These are phyloP conservation scores for Malania oleifera DNA, from an alignment of 164 flowering plant genomes.

Conservation along the genomic window DNA sequence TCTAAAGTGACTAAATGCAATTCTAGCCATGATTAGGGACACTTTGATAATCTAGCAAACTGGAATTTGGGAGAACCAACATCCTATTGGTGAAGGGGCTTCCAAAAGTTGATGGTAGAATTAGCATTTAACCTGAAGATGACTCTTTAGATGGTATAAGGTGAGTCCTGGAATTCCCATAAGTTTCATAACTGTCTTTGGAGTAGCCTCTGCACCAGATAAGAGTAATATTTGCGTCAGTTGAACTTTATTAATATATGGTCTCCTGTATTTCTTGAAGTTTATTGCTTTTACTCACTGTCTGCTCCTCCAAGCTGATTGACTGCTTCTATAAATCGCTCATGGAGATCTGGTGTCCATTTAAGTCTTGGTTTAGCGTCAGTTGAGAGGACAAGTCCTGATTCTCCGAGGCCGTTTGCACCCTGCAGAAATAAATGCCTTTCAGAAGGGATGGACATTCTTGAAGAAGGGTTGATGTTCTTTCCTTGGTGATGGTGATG, in stretches of 20 bases:
- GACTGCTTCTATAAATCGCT: constrained; percentile 83
- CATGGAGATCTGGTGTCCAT: constrained; percentile 96
- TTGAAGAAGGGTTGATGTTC: constrained; percentile 44
- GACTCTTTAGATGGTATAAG: constrained; percentile 91
- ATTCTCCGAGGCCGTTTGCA: constrained; percentile 59
- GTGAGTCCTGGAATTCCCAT: constrained; percentile 99
- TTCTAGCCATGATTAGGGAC: no score
- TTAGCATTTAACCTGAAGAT: constrained; percentile 66
- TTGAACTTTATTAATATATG: neutral
- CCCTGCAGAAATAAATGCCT: constrained; percentile 68
- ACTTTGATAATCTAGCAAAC: neutral
- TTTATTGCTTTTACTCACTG: constrained; percentile 49
- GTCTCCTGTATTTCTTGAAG: neutral
- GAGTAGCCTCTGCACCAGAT: constrained; percentile 81
- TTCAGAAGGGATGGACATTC: constrained; percentile 52
- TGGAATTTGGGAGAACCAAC: no score
- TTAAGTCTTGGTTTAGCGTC: constrained; percentile 95
- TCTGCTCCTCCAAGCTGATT: constrained; percentile 96
- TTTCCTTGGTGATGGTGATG: constrained; percentile 57
- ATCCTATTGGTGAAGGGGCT: no score
- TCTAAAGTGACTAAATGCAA: no score
- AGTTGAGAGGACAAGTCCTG: constrained; percentile 92
- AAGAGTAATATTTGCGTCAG: constrained; percentile 12
- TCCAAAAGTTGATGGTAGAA: no score
- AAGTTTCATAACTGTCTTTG: constrained; percentile 86